phyloP scores from a whole-genome alignment of 176 grass and related monocot species.

The Tillandsia fasciculata region DNA sequence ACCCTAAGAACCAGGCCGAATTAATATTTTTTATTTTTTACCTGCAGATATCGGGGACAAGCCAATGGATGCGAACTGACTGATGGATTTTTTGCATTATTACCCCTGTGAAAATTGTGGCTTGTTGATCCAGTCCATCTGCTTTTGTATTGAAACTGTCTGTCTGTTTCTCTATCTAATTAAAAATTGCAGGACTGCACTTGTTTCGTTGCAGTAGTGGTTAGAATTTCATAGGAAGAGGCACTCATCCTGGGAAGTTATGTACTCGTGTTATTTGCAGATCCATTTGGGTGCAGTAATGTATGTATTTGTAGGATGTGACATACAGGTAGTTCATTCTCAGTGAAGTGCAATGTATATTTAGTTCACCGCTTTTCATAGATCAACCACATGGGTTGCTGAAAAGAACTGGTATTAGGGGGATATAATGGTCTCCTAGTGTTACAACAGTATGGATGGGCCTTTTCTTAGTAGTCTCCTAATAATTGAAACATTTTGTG shows the following conservation, averaged over 20 bases:
- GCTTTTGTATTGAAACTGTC: neutral
- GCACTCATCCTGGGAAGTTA: neutral
- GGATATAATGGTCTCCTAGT: neutral
- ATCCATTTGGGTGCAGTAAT: conserved; percentile 23
- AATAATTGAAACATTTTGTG: neutral
- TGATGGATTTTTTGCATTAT: neutral
- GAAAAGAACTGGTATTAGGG: neutral
- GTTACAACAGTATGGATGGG: neutral
- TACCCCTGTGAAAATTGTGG: neutral
- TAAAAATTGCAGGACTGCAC: conserved; percentile 1
- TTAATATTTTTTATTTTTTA: conserved; percentile 10
- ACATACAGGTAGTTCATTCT: conserved; percentile 19
- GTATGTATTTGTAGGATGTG: conserved; percentile 40
- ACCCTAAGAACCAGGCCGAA: neutral
- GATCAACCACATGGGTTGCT: neutral
- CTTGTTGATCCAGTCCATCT: neutral
- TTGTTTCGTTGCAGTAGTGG: neutral
- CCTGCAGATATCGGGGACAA: conserved; percentile 26
- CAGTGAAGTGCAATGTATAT: conserved; percentile 22
- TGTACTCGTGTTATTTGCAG: conserved; percentile 26
- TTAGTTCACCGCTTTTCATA: neutral
- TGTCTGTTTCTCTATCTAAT: neutral
- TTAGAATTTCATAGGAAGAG: neutral
- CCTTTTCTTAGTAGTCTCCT: neutral
- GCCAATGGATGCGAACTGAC: neutral